Base-by-base conservation (phyloP, 352 stramenopile genomes). In the Pythium apleroticum region DNA sequence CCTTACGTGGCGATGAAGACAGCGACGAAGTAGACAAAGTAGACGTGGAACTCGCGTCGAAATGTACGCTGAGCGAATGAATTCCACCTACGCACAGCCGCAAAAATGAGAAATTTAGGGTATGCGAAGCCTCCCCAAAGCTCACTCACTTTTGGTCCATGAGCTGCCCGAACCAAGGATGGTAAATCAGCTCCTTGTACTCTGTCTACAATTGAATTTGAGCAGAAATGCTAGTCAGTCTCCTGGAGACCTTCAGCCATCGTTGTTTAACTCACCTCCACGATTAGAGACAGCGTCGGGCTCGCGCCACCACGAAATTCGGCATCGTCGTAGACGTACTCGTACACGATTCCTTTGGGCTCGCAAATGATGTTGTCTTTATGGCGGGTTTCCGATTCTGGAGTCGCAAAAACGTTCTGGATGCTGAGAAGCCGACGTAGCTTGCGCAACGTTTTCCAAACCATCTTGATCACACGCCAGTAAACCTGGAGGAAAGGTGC, bases 321-420 rank as follows among this genome's bases (percentile, higher is more conserved):
- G 24, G 84, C 80, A 46, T 90, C 73, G 33, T 93, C 83, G 57
- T 92, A 93, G n/a, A 84, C 61, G 52, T 92, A 93, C 65, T 93
- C 85, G 65, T 90, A 92, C 41, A 93, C 57, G 48, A 93, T 90
- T 15, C 83, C 85, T 60, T 90, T 93, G 0, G 85, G 81, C 24
- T 93, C 84, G 35, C 82, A 86, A 15, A 93, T 86, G 53, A 93
- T 89, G 57, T 61, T 77, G 37, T 84, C 69, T 30, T 80, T 84
- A 37, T 78, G 57, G 7, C 64, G 58, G n/a, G 57, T 63, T 57
- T 81, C 66, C 10, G 61, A 52, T 49, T 89, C 74, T 4, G 62
- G 60, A 1, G 72, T 69, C 1, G 73, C 75, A 59, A 92, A 92
- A 11, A 87, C 78, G 48, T 86, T 85, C 46, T 90, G 76, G 17